Conservation (phyloP, 2,329 filamentous ascomycete species). For the Orbilia oligospora region DNA sequence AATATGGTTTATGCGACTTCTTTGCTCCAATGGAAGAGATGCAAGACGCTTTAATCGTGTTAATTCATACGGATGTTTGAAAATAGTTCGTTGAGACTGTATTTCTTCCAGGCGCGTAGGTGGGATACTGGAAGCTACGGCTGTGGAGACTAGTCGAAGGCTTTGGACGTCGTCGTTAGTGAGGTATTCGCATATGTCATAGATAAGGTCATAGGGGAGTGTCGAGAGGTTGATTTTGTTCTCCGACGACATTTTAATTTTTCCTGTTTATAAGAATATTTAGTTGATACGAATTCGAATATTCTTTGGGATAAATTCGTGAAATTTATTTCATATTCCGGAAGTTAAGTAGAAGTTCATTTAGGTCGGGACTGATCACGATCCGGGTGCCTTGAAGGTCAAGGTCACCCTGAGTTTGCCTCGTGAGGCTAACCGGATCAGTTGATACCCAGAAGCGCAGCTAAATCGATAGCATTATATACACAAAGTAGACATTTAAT, state of each 20-base stretch:
- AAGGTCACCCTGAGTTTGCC: slow-evolving; percentile 23
- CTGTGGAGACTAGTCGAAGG: slow-evolving; percentile 23
- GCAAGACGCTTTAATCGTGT: background rate
- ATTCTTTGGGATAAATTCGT: no score
- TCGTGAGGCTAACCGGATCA: slow-evolving; percentile 27
- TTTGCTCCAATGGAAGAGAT: slow-evolving; percentile 11
- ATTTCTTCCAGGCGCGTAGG: background rate
- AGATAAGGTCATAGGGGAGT: slow-evolving; percentile 43
- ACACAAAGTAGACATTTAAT: slow-evolving; percentile 10
- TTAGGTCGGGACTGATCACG: background rate
- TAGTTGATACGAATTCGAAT: background rate
- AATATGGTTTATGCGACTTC: slow-evolving; percentile 31
- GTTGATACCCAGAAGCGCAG: background rate
- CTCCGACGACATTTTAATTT: background rate
- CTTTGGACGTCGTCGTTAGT: slow-evolving; percentile 22
- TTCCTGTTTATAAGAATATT: background rate
- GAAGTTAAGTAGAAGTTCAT: background rate
- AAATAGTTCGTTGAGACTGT: slow-evolving; percentile 1
- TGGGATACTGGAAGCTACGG: slow-evolving; percentile 23
- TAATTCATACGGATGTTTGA: background rate
- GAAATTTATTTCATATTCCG: background rate
- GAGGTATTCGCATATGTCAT: slow-evolving; percentile 46
- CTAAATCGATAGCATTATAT: slow-evolving; percentile 2
- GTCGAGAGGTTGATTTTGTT: background rate
- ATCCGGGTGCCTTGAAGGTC: background rate